phyloP scores from a whole-genome alignment of 352 stramenopile genomes.

The Globisporangium uncinulatum region DNA sequence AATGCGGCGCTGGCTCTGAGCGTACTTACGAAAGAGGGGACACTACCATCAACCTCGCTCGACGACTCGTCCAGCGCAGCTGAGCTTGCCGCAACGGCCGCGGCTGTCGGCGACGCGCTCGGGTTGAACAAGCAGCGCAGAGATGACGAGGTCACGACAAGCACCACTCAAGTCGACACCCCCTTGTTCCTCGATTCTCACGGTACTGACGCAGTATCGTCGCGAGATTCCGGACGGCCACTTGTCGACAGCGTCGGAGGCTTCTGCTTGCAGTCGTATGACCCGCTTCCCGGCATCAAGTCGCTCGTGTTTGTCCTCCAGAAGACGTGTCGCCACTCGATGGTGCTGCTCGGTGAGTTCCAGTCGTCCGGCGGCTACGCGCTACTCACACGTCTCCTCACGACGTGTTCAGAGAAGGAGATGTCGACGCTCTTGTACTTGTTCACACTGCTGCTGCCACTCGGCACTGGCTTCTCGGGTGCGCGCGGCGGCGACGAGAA shows the following conservation, averaged over 20 bases:
- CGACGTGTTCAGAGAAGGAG: conserved; percentile 32
- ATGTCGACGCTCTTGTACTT: conserved; percentile 44
- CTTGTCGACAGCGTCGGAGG: conserved; percentile 6
- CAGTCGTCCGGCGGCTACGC: conserved; percentile 55
- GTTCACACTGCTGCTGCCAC: conserved; percentile 45
- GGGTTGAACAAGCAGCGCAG: conserved; percentile 28
- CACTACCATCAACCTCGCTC: not conserved
- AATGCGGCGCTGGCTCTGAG: conserved; percentile 32
- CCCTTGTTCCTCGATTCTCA: not conserved
- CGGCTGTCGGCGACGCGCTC: conserved; percentile 63
- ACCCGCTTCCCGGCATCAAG: conserved; percentile 45
- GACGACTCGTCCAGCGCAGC: not conserved
- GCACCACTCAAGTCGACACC: not conserved
- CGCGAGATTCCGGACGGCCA: not conserved
- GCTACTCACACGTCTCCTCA: conserved; percentile 37
- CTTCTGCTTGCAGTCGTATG: conserved; percentile 38
- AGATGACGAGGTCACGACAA: not conserved
- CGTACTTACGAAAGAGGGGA: conserved; percentile 5
- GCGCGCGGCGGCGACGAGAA: conserved; percentile 28
- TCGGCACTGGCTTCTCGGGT: conserved; percentile 43
- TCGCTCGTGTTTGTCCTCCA: conserved; percentile 52
- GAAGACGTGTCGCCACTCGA: conserved; percentile 51
- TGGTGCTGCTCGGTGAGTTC: conserved; percentile 66
- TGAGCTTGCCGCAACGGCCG: conserved; percentile 16
- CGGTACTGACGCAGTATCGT: no score